Base-by-base conservation (phyloP, 2,329 filamentous ascomycete species). In the Rhinocladiella mackenziei region DNA sequence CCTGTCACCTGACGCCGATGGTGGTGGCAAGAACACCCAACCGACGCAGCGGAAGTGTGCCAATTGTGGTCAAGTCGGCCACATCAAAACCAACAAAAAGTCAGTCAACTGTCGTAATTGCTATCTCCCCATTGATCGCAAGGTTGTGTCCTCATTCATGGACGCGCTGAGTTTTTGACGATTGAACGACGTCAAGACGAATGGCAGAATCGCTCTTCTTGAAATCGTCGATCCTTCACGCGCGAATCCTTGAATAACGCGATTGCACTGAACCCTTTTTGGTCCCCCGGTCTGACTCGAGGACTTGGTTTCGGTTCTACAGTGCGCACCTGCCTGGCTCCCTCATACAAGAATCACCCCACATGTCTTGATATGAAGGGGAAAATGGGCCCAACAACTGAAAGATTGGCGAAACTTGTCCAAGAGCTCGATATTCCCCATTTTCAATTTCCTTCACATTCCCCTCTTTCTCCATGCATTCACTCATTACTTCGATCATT, bases 11-110 rank as follows among this genome's bases (percentile, higher is more conserved):
- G 69, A 66, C 10, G 66, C 66, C 5, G 71, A 71, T 4, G 68
- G 39, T 39, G 48, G 89, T 35, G 81, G 83, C 50, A 94, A 87
- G 44, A 84, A 84, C 23, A 73, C 71, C 25, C 49, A 53, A n/a
- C 73, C 73, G 32, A 83, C 80, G 8, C 74, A 76, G 43, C 78
- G 94, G 59, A 97, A 97, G 71, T 98, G 92, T 69, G 92, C 92
- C 56, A 97, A 96, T 66, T 98, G 92, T 69, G 92, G 92, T 38
- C 86, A 92, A 65, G 85, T 94, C 42, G 92, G 92, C 22, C 92
- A 98, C 62, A 98, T 98, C 74, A 96, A 96, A 69, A 97, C 91
- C 35, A 97, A 97, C 74, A 94, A 96, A 72, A 97, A 96, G 88
- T 92, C 78, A 69, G 75, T 67, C 57, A 51, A 56, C 54, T 58